Base-by-base conservation (phyloP, 108 stramenopile species). In the Stephanodiscus minutulus region DNA sequence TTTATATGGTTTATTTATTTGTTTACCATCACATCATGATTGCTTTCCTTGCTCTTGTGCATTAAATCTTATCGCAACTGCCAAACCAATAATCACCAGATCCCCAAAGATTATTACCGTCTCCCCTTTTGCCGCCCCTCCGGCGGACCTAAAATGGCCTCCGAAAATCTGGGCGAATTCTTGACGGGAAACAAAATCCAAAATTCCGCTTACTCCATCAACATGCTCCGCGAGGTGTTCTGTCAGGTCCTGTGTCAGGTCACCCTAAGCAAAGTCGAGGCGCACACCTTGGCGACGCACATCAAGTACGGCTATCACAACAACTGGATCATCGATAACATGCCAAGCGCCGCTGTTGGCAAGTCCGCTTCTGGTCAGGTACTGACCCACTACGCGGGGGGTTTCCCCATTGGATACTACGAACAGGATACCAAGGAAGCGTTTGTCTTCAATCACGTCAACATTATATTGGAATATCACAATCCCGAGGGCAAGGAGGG, bases 291-390 rank as follows among this genome's bases (percentile, higher is more conserved):
- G 61, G 60, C 68, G 11, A 56, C 78, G 44, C 91, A 95, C 77
- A 94, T 94, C 76, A 82, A 86, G 63, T 87, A 95, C 70, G 88
- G 88, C 63, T 96, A 96, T 68, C 92, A 94, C 77, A 92, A 98
- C 91, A 98, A 99, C 84, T 98, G 98, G 98, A 99, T 99, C 69
- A 95, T 98, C 77, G 98, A 99, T 82, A 99, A 99, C 74, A 61
- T 99, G 28, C 98, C 98, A n/a, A 92, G 95, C 2, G 98, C 98
- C 27, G 80, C 83, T 36, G 56, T 92, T 22, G 88, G 86, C 7
- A 27, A 85, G 36, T 79, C 75, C 9, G 67, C 37, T 37, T 43
- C 36, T 13, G 87, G 87, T 43, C 77, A 89, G 50, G 54, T 73
- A 41, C 79, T 82, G 64, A 85, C 74, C 66, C 90, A 93, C 59